phyloP scores from a whole-genome alignment of 2,329 filamentous ascomycete genomes.

The Amphichorda felina region DNA sequence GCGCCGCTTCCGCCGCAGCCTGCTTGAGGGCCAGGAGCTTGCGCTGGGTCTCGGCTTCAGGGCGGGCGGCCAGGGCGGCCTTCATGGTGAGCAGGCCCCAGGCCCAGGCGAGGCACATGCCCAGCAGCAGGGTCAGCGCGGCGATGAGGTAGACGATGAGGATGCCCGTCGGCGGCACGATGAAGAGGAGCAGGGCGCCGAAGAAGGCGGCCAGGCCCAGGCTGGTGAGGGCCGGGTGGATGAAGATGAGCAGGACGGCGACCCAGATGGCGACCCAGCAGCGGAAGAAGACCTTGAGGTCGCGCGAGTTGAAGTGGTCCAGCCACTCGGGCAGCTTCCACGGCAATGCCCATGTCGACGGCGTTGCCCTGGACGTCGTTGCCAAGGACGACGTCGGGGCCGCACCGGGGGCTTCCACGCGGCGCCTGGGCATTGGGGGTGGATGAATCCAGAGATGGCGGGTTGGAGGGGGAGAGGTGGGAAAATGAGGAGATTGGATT shows the following conservation, averaged over 20 bases:
- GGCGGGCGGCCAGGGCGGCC: slow-evolving; percentile 28
- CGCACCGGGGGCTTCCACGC: not conserved
- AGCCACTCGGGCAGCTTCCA: slow-evolving; percentile 17
- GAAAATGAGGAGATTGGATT: not conserved
- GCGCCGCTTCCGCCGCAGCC: slow-evolving; percentile 19
- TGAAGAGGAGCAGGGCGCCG: slow-evolving; percentile 25
- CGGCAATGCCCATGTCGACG: not conserved
- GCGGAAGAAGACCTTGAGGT: slow-evolving; percentile 32
- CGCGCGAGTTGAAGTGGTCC: slow-evolving; percentile 32
- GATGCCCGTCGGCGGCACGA: slow-evolving; percentile 31
- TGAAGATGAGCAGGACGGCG: slow-evolving; percentile 31
- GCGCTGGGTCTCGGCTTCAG: slow-evolving; percentile 22
- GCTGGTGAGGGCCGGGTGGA: slow-evolving; percentile 24
- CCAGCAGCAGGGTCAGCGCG: slow-evolving; percentile 27
- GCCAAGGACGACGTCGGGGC: not conserved
- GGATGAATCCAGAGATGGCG: not conserved
- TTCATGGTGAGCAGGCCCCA: slow-evolving; percentile 38
- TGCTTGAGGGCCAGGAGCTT: slow-evolving; percentile 19
- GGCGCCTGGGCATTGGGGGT: not conserved
- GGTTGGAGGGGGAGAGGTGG: not conserved
- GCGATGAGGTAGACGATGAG: slow-evolving; percentile 31
- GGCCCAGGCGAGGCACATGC: slow-evolving; percentile 33
- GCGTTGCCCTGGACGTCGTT: not conserved
- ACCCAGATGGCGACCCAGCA: slow-evolving; percentile 34
- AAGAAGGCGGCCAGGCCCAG: slow-evolving; percentile 35